Evolutionary conservation across 345 rosid species (phyloP).

Genomic region (Ricinus communis): DNA sequence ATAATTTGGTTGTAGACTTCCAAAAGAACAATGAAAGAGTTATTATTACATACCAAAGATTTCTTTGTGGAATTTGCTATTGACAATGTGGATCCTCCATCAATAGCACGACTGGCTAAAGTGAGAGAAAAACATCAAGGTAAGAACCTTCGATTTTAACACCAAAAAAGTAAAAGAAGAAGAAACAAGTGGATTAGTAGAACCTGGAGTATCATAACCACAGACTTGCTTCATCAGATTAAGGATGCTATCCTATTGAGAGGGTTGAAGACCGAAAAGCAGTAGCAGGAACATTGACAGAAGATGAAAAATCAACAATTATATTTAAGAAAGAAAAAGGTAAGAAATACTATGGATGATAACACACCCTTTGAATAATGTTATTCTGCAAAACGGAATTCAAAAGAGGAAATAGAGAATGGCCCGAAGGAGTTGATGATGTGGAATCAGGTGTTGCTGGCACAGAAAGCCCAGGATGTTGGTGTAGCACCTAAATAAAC

Average conservation of each 20-base stretch:
- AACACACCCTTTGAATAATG: conserved; percentile 75
- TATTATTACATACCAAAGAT: conserved; percentile 51
- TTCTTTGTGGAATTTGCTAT: conserved; percentile 44
- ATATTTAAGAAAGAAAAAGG: conserved; percentile 7
- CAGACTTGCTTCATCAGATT: conserved; percentile 66
- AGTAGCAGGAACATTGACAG: not conserved
- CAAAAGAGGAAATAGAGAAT: conserved; percentile 51
- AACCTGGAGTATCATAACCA: conserved; percentile 60
- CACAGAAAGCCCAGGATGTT: conserved; percentile 41
- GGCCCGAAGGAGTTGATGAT: conserved; percentile 42
- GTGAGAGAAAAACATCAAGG: conserved; percentile 13
- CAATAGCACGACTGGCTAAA: conserved; percentile 48
- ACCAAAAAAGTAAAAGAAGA: conserved; percentile 6
- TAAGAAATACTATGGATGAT: conserved; percentile 12
- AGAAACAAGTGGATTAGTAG: conserved; percentile 10
- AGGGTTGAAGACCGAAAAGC: conserved; percentile 13
- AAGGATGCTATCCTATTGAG: conserved; percentile 75
- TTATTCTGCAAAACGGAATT: conserved; percentile 67
- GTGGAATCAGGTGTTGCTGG: conserved; percentile 39
- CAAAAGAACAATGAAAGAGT: not conserved
- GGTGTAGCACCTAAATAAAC: conserved; percentile 64
- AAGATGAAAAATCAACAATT: conserved; percentile 1
- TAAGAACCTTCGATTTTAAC: conserved; percentile 8
- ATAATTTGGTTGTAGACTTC: not conserved
- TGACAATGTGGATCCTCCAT: conserved; percentile 40